Conservation (phyloP, 2,329 filamentous ascomycete genomes). For the Acrodontium crateriforme region DNA sequence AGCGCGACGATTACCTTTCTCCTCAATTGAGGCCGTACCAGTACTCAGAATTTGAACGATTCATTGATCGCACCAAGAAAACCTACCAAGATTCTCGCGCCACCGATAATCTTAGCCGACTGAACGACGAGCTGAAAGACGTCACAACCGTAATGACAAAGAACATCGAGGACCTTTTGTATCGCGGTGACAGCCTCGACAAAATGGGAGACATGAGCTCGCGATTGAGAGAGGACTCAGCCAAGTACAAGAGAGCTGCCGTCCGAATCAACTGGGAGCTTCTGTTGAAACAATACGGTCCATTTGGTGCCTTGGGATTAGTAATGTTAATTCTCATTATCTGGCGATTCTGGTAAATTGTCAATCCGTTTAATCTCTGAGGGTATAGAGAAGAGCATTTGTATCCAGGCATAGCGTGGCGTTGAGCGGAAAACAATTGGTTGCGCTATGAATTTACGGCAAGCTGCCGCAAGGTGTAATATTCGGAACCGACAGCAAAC, state of each 20-base stretch:
- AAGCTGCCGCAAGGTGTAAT: too few relatives aligned
- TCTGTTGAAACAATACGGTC: conserved; percentile 89
- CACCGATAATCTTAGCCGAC: conserved; percentile 79
- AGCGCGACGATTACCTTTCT: conserved; percentile 55
- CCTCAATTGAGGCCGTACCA: conserved; percentile 77
- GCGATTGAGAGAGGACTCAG: conserved; percentile 75
- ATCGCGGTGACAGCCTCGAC: conserved; percentile 86
- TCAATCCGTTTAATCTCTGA: too few relatives aligned
- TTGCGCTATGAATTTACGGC: too few relatives aligned
- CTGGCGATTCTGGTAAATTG: conserved; percentile 73
- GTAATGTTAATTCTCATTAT: conserved; percentile 78
- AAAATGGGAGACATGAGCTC: conserved; percentile 87
- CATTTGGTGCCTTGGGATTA: conserved; percentile 66
- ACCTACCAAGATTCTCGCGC: conserved; percentile 89
- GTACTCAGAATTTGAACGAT: conserved; percentile 96
- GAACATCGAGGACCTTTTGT: conserved; percentile 96
- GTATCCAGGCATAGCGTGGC: conserved; percentile 13
- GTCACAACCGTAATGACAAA: conserved; percentile 99
- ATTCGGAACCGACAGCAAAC: too few relatives aligned
- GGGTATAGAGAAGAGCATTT: too few relatives aligned
- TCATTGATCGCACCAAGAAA: conserved; percentile 83
- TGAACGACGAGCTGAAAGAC: conserved; percentile 94
- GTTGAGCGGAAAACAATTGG: conserved; percentile 10
- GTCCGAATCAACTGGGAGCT: conserved; percentile 97
- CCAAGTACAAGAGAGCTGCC: conserved; percentile 84